Evolutionary conservation across 2,329 filamentous ascomycete genomes (phyloP).

Genomic region (Fonsecaea monophora): DNA sequence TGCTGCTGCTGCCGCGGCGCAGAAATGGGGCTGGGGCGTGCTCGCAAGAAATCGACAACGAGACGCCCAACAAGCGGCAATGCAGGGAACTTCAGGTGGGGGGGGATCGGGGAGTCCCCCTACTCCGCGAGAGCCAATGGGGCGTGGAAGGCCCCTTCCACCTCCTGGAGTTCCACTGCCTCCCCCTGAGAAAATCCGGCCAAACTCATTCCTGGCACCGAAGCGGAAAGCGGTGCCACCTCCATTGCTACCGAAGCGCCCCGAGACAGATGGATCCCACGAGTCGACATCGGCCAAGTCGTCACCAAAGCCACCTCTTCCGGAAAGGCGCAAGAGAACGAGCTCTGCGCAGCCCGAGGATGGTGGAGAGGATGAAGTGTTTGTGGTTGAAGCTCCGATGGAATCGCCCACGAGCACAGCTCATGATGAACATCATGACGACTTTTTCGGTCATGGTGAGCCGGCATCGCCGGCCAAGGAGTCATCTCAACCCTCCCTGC

Average conservation of each 20-base stretch:
- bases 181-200: slow-evolving; percentile 66
- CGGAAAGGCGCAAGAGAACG: slow-evolving; percentile 54
- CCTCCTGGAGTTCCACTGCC: slow-evolving; percentile 82
- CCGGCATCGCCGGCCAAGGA: background rate
- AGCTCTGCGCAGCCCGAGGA: slow-evolving; percentile 43
- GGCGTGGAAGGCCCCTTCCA: slow-evolving; percentile 79
- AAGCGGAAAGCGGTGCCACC: slow-evolving; percentile 69
- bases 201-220: slow-evolving; percentile 64
- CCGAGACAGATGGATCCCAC: slow-evolving; percentile 35
- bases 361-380: slow-evolving; percentile 56
- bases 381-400: slow-evolving; percentile 70
- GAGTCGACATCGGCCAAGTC: slow-evolving; percentile 40
- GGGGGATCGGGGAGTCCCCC: slow-evolving; percentile 49
- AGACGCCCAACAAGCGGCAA: slow-evolving; percentile 46
- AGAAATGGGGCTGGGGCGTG: slow-evolving; percentile 65
- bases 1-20: slow-evolving; percentile 63
- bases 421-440: slow-evolving; percentile 41
- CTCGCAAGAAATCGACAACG: slow-evolving; percentile 47
- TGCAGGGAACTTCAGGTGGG: slow-evolving; percentile 46
- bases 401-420: slow-evolving; percentile 66
- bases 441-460: slow-evolving; percentile 41
- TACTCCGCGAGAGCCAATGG: slow-evolving; percentile 73
- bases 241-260: slow-evolving; percentile 44
- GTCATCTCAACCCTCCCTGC: background rate
- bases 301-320: slow-evolving; percentile 48